Evolutionary conservation across 805 yeast species (phyloP).

Genomic region (Kodamaea leandrae): DNA sequence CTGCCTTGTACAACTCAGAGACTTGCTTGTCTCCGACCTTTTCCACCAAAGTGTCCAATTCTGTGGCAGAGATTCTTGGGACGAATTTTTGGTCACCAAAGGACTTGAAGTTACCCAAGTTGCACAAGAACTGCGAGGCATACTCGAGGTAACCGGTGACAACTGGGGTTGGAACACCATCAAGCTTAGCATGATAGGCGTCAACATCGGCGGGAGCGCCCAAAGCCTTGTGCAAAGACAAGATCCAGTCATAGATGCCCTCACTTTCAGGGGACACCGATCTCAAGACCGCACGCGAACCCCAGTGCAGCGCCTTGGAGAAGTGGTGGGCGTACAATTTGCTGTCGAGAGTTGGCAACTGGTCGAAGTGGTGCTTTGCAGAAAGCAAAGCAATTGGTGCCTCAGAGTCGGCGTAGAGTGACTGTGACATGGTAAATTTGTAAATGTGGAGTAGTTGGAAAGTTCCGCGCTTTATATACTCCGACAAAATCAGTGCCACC

Average conservation of each 20-base stretch:
- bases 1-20: conserved; percentile 37
- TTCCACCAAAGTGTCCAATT: conserved; percentile 47
- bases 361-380: conserved; percentile 67
- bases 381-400: conserved; percentile 48
- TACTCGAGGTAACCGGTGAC: conserved; percentile 59
- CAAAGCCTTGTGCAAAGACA: conserved; percentile 53
- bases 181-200: conserved; percentile 31
- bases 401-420: conserved; percentile 36
- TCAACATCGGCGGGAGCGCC: conserved; percentile 42
- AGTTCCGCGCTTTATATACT: neutral
- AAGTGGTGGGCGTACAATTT: conserved; percentile 74
- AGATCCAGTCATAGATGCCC: conserved; percentile 64
- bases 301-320: conserved; percentile 80
- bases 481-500: neutral
- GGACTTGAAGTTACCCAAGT: conserved; percentile 77
- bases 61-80: conserved; percentile 53
- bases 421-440: neutral
- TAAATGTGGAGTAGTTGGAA: neutral
- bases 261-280: conserved; percentile 85
- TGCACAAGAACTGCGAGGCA: conserved; percentile 70
- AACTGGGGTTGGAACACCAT: conserved; percentile 30
- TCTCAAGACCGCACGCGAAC: conserved; percentile 74
- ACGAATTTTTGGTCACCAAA: conserved; percentile 88
- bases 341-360: conserved; percentile 56
- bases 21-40: conserved; percentile 35